These are phyloP conservation scores for Macadamia integrifolia DNA, from an alignment of 164 flowering plant genomes.

Conservation along the genomic window DNA sequence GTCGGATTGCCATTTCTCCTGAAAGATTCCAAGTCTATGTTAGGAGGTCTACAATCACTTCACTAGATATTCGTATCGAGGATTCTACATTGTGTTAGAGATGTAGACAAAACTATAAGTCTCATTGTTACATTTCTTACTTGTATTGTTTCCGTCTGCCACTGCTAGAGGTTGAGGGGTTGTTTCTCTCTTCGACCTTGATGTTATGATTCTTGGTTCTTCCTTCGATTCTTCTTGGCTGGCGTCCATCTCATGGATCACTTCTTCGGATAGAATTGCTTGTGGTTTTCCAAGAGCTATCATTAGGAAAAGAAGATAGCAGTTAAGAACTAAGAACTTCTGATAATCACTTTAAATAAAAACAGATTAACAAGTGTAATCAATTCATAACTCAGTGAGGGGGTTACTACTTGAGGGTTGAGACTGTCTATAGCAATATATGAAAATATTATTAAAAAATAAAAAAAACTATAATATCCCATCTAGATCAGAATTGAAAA, in stretches of 20 bases:
- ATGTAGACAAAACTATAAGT: not conserved
- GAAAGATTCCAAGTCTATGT: conserved; percentile 8
- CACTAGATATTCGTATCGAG: too few relatives aligned
- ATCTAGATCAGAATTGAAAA: not conserved
- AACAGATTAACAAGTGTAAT: not conserved
- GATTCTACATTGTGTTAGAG: too few relatives aligned
- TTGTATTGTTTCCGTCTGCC: conserved; percentile 50
- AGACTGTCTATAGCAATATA: not conserved
- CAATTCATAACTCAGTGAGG: not conserved
- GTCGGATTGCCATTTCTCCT: conserved; percentile 60
- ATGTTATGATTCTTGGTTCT: conserved; percentile 15
- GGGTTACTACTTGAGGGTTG: not conserved
- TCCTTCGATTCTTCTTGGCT: conserved; percentile 13
- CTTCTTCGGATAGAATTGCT: conserved; percentile 36
- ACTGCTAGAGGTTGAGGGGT: conserved; percentile 21
- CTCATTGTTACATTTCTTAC: conserved; percentile 24
- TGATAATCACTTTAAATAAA: too few relatives aligned
- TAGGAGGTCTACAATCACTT: not conserved
- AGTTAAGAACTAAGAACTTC: not conserved
- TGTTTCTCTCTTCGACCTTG: conserved; percentile 24
- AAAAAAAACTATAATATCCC: not conserved
- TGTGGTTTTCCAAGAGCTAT: conserved; percentile 30
- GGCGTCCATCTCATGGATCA: conserved; percentile 18
- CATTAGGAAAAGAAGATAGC: not conserved
- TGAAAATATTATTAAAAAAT: not conserved